These are phyloP conservation scores for Pythium aquatile DNA, from an alignment of 352 stramenopile genomes.

Conservation along the genomic window DNA sequence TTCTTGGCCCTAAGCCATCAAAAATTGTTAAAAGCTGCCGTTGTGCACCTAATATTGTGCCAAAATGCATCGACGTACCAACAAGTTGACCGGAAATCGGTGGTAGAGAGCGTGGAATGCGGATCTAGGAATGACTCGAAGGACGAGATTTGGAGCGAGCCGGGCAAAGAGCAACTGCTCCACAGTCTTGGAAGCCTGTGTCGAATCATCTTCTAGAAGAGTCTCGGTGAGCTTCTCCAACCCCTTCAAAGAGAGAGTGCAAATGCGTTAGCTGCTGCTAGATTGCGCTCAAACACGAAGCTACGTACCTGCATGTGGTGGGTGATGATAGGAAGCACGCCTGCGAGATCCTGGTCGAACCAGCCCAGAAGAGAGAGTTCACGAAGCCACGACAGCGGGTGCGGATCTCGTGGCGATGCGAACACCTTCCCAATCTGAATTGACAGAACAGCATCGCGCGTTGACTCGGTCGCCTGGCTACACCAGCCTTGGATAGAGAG, in stretches of 20 bases:
- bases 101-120: constrained; percentile 8
- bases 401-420: constrained; percentile 20
- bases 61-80: constrained; percentile 13
- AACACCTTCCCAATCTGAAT: constrained; percentile 17
- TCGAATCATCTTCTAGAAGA: constrained; percentile 44
- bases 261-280: too few relatives aligned
- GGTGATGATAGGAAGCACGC: constrained; percentile 16
- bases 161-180: constrained; percentile 60
- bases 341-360: constrained; percentile 8
- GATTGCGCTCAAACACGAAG: background rate
- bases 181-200: constrained; percentile 28
- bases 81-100: background rate
- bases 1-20: too few relatives aligned
- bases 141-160: constrained; percentile 54
- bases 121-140: constrained; percentile 50
- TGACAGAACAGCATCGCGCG: background rate
- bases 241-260: constrained; percentile 24
- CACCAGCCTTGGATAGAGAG: constrained; percentile 20
- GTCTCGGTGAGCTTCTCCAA: constrained; percentile 44
- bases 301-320: constrained; percentile 22
- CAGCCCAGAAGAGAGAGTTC: constrained; percentile 24
- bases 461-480: background rate
- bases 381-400: constrained; percentile 23
- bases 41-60: too few relatives aligned
- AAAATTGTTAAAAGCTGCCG: too few relatives aligned